A percentile compares a stretch with the other conserved stretches of the same genome.
Conservation (phyloP, 495 filamentous ascomycete genomes). For the Physcia stellaris region DNA sequence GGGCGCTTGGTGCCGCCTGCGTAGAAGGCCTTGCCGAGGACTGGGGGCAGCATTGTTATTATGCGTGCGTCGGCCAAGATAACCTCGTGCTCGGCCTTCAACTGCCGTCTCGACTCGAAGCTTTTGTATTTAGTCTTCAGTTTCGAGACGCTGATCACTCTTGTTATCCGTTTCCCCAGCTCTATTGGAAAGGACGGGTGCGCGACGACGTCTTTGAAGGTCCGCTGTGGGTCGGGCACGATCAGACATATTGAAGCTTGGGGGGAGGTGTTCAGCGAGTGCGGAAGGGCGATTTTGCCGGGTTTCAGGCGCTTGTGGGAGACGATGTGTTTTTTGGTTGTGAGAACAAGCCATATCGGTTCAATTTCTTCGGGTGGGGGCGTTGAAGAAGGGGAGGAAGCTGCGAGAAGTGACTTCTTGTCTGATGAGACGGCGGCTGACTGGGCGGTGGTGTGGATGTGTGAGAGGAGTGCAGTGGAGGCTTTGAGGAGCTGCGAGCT, state of each 20-base stretch:
- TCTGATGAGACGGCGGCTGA: slow-evolving; percentile 38
- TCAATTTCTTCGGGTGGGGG: slow-evolving; percentile 35
- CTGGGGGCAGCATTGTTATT: slow-evolving; percentile 56
- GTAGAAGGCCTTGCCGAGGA: slow-evolving; percentile 83
- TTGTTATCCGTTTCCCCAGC: slow-evolving; percentile 57
- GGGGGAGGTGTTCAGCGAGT: slow-evolving; percentile 51
- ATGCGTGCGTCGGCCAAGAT: slow-evolving; percentile 83
- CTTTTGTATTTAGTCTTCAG: slow-evolving; percentile 72
- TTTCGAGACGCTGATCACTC: slow-evolving; percentile 71
- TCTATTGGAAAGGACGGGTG: slow-evolving; percentile 60
- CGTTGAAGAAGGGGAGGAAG: slow-evolving; percentile 38
- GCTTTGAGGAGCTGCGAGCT: slow-evolving; percentile 54
- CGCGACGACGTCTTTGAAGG: slow-evolving; percentile 75
- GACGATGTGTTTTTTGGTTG: slow-evolving; percentile 78
- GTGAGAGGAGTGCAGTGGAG: slow-evolving; percentile 63
- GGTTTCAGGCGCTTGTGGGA: slow-evolving; percentile 72
- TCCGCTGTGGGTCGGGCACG: slow-evolving; percentile 72
- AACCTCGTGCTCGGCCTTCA: slow-evolving; percentile 71
- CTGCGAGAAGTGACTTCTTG: slow-evolving; percentile 63
- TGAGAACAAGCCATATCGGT: slow-evolving; percentile 71
- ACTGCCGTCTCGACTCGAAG: slow-evolving; percentile 73
- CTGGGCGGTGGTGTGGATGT: slow-evolving; percentile 56
- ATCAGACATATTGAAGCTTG: slow-evolving; percentile 68
- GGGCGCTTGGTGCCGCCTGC: slow-evolving; percentile 65
- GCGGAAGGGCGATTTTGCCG: slow-evolving; percentile 47